Percentiles rank a stretch among this genome's conserved stretches.
Conservation (phyloP, 345 rosid genomes). For the Citrus trifoliata region DNA sequence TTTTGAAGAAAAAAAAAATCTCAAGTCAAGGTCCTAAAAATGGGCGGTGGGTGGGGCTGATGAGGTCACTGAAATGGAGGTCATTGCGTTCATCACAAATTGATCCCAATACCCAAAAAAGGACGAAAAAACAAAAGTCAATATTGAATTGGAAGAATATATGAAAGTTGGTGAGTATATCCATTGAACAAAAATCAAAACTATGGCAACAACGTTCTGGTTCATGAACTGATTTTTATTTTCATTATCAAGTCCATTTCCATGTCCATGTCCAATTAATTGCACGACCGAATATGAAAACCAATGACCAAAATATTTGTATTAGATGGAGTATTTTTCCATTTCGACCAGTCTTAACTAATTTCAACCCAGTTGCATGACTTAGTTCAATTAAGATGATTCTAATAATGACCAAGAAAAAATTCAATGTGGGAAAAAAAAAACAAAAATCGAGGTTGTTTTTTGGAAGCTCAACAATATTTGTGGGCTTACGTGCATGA, state of each 20-base stretch:
- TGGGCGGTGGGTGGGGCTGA: neutral
- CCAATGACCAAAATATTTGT: neutral
- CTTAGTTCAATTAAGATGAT: neutral
- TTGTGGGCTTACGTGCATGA: neutral
- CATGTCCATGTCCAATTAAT: conserved; percentile 7
- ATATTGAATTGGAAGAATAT: neutral
- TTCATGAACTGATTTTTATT: neutral
- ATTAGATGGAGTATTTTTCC: conserved; percentile 8
- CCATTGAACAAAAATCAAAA: neutral
- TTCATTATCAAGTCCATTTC: neutral
- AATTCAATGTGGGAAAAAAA: neutral
- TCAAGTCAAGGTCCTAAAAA: neutral
- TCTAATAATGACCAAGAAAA: neutral
- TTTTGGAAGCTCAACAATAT: neutral
- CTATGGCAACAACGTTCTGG: neutral
- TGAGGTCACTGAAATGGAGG: neutral
- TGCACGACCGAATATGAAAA: conserved; percentile 9
- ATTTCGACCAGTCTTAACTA: neutral
- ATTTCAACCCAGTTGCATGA: neutral
- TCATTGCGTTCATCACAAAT: conserved; percentile 1
- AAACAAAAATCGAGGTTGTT: neutral
- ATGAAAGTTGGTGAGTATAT: neutral
- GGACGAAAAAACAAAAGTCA: neutral
- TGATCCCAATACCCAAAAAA: neutral
- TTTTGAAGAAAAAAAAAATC: neutral